Evolutionary conservation across 495 filamentous ascomycete genomes (phyloP).

Genomic region (Hypoxylon lenormandii): DNA sequence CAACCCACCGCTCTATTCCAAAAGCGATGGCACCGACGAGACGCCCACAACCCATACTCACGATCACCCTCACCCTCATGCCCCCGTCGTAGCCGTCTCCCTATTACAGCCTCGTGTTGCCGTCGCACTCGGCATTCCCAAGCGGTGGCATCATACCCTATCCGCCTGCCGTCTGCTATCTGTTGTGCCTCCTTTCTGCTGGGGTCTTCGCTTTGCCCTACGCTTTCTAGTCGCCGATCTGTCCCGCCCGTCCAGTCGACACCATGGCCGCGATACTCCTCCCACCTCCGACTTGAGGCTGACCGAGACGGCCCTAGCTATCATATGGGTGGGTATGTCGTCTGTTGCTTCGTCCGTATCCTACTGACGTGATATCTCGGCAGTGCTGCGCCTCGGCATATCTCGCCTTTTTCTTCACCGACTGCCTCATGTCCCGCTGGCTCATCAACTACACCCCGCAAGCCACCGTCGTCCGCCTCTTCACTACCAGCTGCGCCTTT

Average conservation of each 20-base stretch:
- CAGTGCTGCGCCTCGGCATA: conserved; percentile 86
- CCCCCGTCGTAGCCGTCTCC: conserved; percentile 55
- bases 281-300: conserved; percentile 63
- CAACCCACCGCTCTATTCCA: conserved; percentile 32
- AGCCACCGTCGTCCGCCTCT: conserved; percentile 83
- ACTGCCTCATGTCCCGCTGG: conserved; percentile 93
- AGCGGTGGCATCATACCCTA: conserved; percentile 60
- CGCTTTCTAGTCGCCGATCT: conserved; percentile 57
- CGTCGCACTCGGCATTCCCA: conserved; percentile 62
- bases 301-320: conserved; percentile 82
- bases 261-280: conserved; percentile 28
- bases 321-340: conserved; percentile 87
- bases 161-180: conserved; percentile 61
- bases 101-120: conserved; percentile 65
- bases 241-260: conserved; percentile 32
- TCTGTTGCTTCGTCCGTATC: not conserved
- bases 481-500: conserved; percentile 81
- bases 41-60: conserved; percentile 11
- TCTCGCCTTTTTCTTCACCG: conserved; percentile 88
- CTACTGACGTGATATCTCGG: not conserved
- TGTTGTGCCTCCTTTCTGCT: conserved; percentile 58
- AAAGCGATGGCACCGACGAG: conserved; percentile 24
- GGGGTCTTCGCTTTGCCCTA: conserved; percentile 60
- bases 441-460: conserved; percentile 88
- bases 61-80: not conserved